Percentiles rank a stretch among this genome's conserved stretches.
Conservation (phyloP, 768 basidiomycete genomes). For the Clavulina sp. region DNA sequence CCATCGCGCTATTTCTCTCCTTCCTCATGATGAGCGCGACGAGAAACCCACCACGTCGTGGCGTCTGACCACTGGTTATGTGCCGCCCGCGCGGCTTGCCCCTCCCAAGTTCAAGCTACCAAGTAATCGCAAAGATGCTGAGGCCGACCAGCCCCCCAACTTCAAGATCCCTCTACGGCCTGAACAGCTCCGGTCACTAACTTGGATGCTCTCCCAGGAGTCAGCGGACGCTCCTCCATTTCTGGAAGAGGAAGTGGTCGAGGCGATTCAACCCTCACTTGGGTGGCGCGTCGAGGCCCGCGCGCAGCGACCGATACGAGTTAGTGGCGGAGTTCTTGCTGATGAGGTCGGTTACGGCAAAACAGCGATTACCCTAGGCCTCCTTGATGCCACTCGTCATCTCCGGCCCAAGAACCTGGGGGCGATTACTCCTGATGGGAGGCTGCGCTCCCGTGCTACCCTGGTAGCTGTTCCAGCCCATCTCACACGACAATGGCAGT, state of each 20-base stretch:
- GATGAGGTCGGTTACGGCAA: constrained; percentile 97
- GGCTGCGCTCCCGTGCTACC: constrained; percentile 64
- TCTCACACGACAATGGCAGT: constrained; percentile 76
- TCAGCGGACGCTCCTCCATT: constrained; percentile 45
- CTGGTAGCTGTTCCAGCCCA: constrained; percentile 81
- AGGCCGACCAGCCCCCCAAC: constrained; percentile 59
- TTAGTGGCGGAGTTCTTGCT: constrained; percentile 83
- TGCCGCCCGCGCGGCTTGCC: constrained; percentile 38
- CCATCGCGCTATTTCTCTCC: constrained; percentile 67
- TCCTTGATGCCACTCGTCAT: constrained; percentile 57
- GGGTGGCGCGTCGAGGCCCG: constrained; percentile 94
- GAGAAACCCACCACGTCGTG: constrained; percentile 43
- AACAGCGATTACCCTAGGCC: constrained; percentile 82
- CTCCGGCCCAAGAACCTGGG: constrained; percentile 2
- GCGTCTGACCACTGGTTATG: constrained; percentile 67
- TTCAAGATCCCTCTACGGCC: constrained; percentile 58
- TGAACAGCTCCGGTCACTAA: constrained; percentile 78
- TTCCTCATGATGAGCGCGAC: constrained; percentile 37
- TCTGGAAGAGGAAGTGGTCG: constrained; percentile 86
- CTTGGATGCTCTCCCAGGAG: constrained; percentile 86
- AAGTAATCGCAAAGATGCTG: constrained; percentile 58
- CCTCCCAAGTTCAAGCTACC: constrained; percentile 48
- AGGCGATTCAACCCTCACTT: constrained; percentile 67
- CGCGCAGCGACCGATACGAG: constrained; percentile 51
- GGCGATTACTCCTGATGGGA: constrained; percentile 28